A percentile compares a stretch with the other conserved stretches of the same genome.
phyloP scores from a whole-genome alignment of 441 rosid species.

The Populus hybrid region DNA sequence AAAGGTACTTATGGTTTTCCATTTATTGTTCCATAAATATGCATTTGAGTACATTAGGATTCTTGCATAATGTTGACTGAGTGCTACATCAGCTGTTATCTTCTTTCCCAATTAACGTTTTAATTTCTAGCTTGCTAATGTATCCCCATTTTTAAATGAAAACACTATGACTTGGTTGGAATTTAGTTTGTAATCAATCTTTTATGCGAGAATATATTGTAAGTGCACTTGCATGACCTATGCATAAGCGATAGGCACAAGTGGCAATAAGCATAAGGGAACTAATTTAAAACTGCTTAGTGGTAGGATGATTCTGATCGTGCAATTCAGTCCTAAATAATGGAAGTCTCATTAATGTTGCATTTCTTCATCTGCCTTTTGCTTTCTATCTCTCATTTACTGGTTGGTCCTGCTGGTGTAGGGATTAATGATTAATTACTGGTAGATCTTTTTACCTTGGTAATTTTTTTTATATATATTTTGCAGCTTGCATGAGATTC shows the following conservation, averaged over 20 bases:
- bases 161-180: not conserved
- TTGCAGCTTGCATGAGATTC: constrained; percentile 71
- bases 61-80: not conserved
- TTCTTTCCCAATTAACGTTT: not conserved
- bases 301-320: not conserved
- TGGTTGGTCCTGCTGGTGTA: not conserved
- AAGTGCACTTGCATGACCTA: not conserved
- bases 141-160: not conserved
- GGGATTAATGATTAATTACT: not conserved
- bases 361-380: not conserved
- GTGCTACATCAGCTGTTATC: not conserved
- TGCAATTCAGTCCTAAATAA: not conserved
- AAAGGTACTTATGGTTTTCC: not conserved
- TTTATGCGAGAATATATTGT: not conserved
- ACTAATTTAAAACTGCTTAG: not conserved
- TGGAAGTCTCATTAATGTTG: not conserved
- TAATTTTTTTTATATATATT: constrained; percentile 7
- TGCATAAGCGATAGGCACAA: not conserved
- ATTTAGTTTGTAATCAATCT: not conserved
- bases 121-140: not conserved
- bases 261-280: not conserved
- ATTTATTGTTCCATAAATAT: not conserved
- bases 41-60: not conserved
- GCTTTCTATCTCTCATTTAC: not conserved
- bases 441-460: not conserved